Percentiles rank a stretch among this genome's conserved stretches.
phyloP scores from a whole-genome alignment of 2,329 filamentous ascomycete species.

The Fusarium sp. region DNA sequence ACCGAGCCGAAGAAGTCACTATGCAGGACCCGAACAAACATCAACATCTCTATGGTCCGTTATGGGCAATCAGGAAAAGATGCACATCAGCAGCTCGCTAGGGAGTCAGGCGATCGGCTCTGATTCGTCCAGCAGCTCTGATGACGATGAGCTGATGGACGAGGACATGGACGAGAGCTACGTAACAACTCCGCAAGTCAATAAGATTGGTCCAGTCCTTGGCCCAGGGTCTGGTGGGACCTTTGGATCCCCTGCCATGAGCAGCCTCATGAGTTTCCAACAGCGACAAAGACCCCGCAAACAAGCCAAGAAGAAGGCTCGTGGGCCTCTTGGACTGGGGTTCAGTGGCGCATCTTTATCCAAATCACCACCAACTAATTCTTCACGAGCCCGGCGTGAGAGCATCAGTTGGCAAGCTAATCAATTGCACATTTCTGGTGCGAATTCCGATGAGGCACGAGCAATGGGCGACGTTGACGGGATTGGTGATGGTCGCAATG shows the following conservation, averaged over 20 bases:
- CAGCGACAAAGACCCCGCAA: constrained; percentile 78
- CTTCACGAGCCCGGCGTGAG: constrained; percentile 75
- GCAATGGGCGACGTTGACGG: constrained; percentile 72
- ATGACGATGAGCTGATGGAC: constrained; percentile 77
- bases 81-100: constrained; percentile 79
- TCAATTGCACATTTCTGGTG: constrained; percentile 84
- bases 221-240: constrained; percentile 66
- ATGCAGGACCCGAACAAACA: constrained; percentile 69
- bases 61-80: constrained; percentile 75
- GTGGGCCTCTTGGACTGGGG: constrained; percentile 62
- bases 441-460: constrained; percentile 73
- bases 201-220: constrained; percentile 66
- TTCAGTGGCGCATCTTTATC: constrained; percentile 67
- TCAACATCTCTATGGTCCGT: constrained; percentile 79
- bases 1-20: constrained; percentile 64
- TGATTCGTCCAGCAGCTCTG: constrained; percentile 80
- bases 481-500: constrained; percentile 71
- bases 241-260: constrained; percentile 77
- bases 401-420: constrained; percentile 93
- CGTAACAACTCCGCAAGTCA: constrained; percentile 83
- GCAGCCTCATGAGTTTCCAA: constrained; percentile 86
- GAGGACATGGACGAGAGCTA: constrained; percentile 84
- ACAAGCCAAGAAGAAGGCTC: constrained; percentile 69
- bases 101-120: constrained; percentile 81
- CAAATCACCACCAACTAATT: constrained; percentile 76